Percentiles rank a stretch among this genome's conserved stretches.
These are phyloP conservation scores for Citrus mangshanensis DNA, from an alignment of 345 rosid species.

Conservation along the genomic window DNA sequence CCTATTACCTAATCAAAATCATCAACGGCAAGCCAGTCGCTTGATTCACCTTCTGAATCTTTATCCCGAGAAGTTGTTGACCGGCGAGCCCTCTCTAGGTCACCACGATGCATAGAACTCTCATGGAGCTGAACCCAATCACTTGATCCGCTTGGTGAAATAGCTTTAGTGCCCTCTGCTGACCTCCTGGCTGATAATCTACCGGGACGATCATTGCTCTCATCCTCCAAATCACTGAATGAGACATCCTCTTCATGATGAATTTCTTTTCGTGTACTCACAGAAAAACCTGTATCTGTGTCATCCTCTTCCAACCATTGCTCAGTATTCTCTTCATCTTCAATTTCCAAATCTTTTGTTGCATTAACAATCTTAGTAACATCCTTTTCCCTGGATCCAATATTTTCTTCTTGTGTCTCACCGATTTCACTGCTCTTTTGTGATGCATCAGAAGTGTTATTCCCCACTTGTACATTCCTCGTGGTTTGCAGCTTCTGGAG, in stretches of 20 bases:
- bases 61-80: constrained; percentile 44
- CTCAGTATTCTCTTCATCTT: constrained; percentile 29
- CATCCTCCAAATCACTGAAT: constrained; percentile 67
- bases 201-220: constrained; percentile 25
- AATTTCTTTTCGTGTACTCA: constrained; percentile 22
- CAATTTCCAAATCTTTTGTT: constrained; percentile 27
- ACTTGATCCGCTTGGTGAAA: constrained; percentile 48
- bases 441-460: constrained; percentile 15
- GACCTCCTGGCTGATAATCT: constrained; percentile 24
- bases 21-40: constrained; percentile 61
- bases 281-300: constrained; percentile 18
- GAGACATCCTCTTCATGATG: constrained; percentile 45
- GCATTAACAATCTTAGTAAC: constrained; percentile 25
- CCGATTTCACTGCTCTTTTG: constrained; percentile 14
- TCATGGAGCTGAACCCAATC: constrained; percentile 62
- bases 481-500: constrained; percentile 46
- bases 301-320: constrained; percentile 43
- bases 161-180: constrained; percentile 15
- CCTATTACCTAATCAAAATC: constrained; percentile 44
- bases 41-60: constrained; percentile 65
- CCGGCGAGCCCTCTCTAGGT: constrained; percentile 25
- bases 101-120: constrained; percentile 26
- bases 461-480: constrained; percentile 25
- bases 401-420: constrained; percentile 16
- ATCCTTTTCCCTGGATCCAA: constrained; percentile 12